A percentile compares a stretch with the other conserved stretches of the same genome.
phyloP scores from a whole-genome alignment of 495 filamentous ascomycete species.

The Penicillium malachiteum region DNA sequence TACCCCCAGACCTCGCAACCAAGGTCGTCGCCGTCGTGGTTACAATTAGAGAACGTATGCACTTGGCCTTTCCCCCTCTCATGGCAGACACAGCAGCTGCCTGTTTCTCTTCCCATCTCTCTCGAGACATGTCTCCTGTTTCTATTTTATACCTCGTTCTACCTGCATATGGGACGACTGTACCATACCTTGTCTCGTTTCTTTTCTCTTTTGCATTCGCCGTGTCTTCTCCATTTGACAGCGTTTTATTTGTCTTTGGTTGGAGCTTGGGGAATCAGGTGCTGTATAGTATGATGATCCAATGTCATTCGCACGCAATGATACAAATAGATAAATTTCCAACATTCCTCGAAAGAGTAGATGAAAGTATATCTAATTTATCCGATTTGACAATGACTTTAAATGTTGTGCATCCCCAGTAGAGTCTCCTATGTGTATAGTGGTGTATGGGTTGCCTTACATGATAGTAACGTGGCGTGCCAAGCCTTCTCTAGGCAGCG shows the following conservation, averaged over 20 bases:
- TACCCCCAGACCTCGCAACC: slow-evolving; percentile 69
- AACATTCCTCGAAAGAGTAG: background rate
- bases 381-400: too few species aligned
- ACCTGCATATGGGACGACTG: slow-evolving; percentile 16
- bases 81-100: background rate
- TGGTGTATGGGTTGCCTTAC: background rate
- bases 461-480: slow-evolving; percentile 12
- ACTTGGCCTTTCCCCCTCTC: background rate
- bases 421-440: too few species aligned
- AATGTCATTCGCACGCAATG: slow-evolving; percentile 18
- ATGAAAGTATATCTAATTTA: background rate
- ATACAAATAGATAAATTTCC: background rate
- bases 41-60: slow-evolving; percentile 32
- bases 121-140: slow-evolving; percentile 9
- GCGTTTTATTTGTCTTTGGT: slow-evolving; percentile 16
- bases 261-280: slow-evolving; percentile 12
- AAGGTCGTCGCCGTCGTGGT: slow-evolving; percentile 63
- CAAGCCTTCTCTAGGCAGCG: slow-evolving; percentile 26
- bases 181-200: slow-evolving; percentile 23
- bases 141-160: slow-evolving; percentile 22
- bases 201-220: slow-evolving; percentile 14
- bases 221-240: slow-evolving; percentile 10
- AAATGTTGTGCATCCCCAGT: too few species aligned
- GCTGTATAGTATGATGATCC: slow-evolving; percentile 27
- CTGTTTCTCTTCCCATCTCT: slow-evolving; percentile 3